These are phyloP conservation scores for Nectriaceae sp. DNA, from an alignment of 2,329 filamentous ascomycete species.

Conservation along the genomic window DNA sequence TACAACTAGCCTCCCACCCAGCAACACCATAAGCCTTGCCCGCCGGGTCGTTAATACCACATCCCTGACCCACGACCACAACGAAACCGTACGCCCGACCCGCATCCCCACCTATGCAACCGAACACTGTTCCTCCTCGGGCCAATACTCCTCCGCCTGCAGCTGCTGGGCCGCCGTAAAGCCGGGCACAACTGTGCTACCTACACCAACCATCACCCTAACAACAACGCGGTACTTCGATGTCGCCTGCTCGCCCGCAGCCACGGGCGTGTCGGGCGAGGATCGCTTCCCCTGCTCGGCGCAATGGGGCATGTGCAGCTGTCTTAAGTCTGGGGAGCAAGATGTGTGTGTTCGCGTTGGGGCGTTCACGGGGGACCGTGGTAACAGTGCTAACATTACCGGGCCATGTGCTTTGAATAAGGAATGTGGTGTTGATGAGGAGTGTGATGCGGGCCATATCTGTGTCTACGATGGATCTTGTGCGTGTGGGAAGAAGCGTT, in stretches of 20 bases:
- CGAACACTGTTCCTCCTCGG: slow-evolving; percentile 6
- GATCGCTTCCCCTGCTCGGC: slow-evolving; percentile 18
- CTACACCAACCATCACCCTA: slow-evolving; percentile 13
- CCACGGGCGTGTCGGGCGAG: slow-evolving; percentile 8
- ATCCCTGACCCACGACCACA: no score
- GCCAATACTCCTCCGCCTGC: slow-evolving; percentile 20
- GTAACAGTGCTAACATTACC: slow-evolving; percentile 7
- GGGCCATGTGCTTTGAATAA: slow-evolving; percentile 16
- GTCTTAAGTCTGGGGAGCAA: slow-evolving; percentile 12
- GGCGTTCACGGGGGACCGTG: slow-evolving; percentile 1
- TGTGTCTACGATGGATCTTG: slow-evolving; percentile 21
- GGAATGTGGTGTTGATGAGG: slow-evolving; percentile 15
- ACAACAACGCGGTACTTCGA: slow-evolving; percentile 12
- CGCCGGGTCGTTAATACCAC: neutral
- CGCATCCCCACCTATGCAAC: slow-evolving; percentile 12
- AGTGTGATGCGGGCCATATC: slow-evolving; percentile 10
- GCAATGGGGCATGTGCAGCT: slow-evolving; percentile 17
- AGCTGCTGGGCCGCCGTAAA: slow-evolving; percentile 17
- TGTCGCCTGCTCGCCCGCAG: slow-evolving; percentile 14
- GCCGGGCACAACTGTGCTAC: slow-evolving; percentile 12
- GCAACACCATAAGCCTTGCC: slow-evolving; percentile 1
- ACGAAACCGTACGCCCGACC: slow-evolving; percentile 5
- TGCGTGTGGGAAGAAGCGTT: slow-evolving; percentile 18
- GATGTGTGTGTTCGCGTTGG: slow-evolving; percentile 18
- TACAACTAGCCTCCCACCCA: slow-evolving; percentile 2